These are phyloP conservation scores for Ettlia oleoabundans DNA, from an alignment of 139 green algal genomes.

Conservation along the genomic window DNA sequence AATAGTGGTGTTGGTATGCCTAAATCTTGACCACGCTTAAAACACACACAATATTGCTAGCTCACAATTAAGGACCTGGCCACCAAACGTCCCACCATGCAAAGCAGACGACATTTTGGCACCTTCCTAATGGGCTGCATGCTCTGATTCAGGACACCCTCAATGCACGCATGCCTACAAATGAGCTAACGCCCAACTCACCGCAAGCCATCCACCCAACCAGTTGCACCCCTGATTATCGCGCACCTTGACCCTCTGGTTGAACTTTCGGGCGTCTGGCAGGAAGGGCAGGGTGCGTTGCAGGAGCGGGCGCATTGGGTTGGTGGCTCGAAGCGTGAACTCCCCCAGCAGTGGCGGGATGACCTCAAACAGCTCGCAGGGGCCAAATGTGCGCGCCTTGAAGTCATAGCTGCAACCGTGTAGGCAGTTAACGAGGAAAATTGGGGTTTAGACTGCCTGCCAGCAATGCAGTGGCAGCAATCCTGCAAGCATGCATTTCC, in stretches of 20 bases:
- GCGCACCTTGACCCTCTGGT: neutral
- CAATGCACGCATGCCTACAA: too few species aligned
- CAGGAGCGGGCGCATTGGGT: neutral
- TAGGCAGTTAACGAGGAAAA: neutral
- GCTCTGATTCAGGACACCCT: neutral
- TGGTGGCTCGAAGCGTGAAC: neutral
- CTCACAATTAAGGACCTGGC: too few species aligned
- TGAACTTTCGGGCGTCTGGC: neutral
- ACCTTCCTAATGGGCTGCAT: too few species aligned
- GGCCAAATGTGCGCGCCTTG: neutral
- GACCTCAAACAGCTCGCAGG: constrained; percentile 15
- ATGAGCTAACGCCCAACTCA: too few species aligned
- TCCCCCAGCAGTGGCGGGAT: constrained; percentile 14
- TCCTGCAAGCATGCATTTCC: too few species aligned
- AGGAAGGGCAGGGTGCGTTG: constrained; percentile 10
- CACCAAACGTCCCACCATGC: too few species aligned
- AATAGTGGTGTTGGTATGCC: too few species aligned
- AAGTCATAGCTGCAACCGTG: constrained; percentile 18
- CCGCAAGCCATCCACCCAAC: too few species aligned
- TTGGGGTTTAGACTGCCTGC: neutral
- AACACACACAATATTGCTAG: too few species aligned
- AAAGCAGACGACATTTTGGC: too few species aligned
- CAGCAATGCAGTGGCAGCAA: neutral
- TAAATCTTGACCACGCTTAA: too few species aligned
- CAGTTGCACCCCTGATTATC: neutral